Percentiles rank a stretch among this genome's conserved stretches.
phyloP scores from a whole-genome alignment of 2,329 filamentous ascomycete genomes.

The Didymella segeticola region DNA sequence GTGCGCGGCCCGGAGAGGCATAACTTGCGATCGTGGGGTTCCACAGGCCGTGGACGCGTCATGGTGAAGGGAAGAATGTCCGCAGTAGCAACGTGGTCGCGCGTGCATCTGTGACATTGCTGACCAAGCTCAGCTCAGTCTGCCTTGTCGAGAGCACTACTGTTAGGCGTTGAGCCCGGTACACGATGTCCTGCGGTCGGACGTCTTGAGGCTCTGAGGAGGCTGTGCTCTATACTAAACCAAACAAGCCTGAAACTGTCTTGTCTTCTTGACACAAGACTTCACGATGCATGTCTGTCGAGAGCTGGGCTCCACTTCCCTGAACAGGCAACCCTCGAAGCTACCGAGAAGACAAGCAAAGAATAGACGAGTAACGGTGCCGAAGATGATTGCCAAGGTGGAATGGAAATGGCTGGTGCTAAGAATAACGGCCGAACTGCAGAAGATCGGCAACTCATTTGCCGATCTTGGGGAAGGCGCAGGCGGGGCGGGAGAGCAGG shows the following conservation, averaged over 20 bases:
- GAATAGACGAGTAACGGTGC: not conserved
- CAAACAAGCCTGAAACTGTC: slow-evolving; percentile 14
- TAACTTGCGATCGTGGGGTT: slow-evolving; percentile 6
- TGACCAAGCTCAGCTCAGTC: slow-evolving; percentile 4
- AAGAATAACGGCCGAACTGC: slow-evolving; percentile 16
- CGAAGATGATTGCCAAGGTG: not conserved
- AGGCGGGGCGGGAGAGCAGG: slow-evolving; percentile 13
- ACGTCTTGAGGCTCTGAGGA: not conserved
- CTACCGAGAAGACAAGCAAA: not conserved
- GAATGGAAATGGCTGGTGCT: not conserved
- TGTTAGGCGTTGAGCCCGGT: slow-evolving; percentile 1
- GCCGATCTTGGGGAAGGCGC: slow-evolving; percentile 9
- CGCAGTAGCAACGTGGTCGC: not conserved
- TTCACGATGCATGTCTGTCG: not conserved
- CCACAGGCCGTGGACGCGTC: slow-evolving; percentile 9
- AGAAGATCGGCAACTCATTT: not conserved
- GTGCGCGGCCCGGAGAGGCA: not conserved
- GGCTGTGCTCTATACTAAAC: slow-evolving; percentile 13
- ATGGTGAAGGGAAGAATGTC: slow-evolving; percentile 1
- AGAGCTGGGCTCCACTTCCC: not conserved
- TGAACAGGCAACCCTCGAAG: not conserved
- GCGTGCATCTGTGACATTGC: slow-evolving; percentile 1
- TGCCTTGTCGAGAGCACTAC: slow-evolving; percentile 5
- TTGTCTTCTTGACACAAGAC: slow-evolving; percentile 10
- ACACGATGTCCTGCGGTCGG: slow-evolving; percentile 6